Evolutionary conservation across 768 basidiomycete genomes (phyloP), one percentile per base, ranked within the genome.

Genomic region (Kwoniella dejecticola): DNA sequence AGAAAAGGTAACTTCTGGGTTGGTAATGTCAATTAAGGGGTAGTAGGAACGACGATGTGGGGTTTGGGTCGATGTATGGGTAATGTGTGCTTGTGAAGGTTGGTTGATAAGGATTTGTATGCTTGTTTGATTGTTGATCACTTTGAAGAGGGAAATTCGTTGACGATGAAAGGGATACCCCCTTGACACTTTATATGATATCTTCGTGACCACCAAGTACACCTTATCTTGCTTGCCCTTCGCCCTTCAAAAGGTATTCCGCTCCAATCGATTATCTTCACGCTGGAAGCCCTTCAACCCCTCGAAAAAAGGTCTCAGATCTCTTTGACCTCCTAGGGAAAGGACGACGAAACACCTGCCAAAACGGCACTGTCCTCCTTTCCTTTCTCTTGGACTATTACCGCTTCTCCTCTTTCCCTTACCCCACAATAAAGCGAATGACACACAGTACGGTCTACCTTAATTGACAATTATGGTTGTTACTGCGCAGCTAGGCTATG

Each of bases 281-380:
- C 6, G n/a, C 6, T 6, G 17, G 36, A 17, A 11, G 5, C 7
- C 10, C 7, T 19, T 33, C 15, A 5, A 17, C 21, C 48, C 30
- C 30, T 30, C 33, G 33, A 36, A 36, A 30, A 50, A 33, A 50
- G 46, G 30, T 31, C 48, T 31, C 48, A 33, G 46, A 48, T 30
- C 30, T 31, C 19, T 36, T 31, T 24, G 12, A 26, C 24, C 13
- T 8, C 24, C 7, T 23, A 23, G 46, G 19, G 46, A 47, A 47
- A 47, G 46, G 44, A 45, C 46, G 46, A 47, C 46, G 46, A 47
- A 47, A 47, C 46, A 23, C 7, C 15, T 36, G 7, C 33, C 7
- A 36, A 7, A 15, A 7, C 15, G 7, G 33, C 33, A 36, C 33
- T 36, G 33, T 36, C 33, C 7, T 15, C 15, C 23, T n/a, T 27